These are phyloP conservation scores for Pythium pyrilobum DNA, from an alignment of 352 stramenopile species.

Conservation along the genomic window DNA sequence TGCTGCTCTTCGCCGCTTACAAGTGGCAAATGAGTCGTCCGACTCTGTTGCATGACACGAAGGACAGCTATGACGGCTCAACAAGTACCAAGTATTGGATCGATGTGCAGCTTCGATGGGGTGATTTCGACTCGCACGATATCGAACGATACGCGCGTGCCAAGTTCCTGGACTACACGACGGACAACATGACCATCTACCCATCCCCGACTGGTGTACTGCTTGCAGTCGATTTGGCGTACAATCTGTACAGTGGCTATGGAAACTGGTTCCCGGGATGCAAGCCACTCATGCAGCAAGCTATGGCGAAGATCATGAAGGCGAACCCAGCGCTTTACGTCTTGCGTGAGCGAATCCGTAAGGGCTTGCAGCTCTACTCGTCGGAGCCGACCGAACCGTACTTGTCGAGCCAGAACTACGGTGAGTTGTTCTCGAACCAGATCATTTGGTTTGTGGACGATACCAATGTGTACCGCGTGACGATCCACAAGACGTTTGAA, in stretches of 20 bases:
- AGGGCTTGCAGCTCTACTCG: conserved; percentile 99
- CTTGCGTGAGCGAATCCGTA: conserved; percentile 98
- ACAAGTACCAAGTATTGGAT: conserved; percentile 99
- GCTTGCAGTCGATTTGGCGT: conserved; percentile 97
- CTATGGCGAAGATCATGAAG: conserved; percentile 99
- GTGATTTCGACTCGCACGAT: conserved; percentile 99
- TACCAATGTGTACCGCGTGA: conserved; percentile 98
- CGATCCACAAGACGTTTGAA: conserved; percentile 99
- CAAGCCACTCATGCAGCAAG: conserved; percentile 99
- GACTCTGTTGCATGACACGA: conserved; percentile 88
- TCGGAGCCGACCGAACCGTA: conserved; percentile 99
- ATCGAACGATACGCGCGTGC: conserved; percentile 98
- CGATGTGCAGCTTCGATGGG: conserved; percentile 99
- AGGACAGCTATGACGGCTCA: conserved; percentile 96
- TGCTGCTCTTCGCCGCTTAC: conserved; percentile 98
- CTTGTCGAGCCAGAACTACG: conserved; percentile 99
- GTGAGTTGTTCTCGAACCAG: conserved; percentile 99
- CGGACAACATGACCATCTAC: conserved; percentile 99
- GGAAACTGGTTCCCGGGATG: conserved; percentile 99
- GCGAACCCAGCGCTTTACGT: conserved; percentile 99
- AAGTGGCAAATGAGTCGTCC: conserved; percentile 95
- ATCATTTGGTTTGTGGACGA: conserved; percentile 99
- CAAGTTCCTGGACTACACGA: conserved; percentile 99
- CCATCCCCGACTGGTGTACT: conserved; percentile 98
- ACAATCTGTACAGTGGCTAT: conserved; percentile 99